Evolutionary conservation across 2,329 filamentous ascomycete genomes (phyloP), one percentile per base, ranked within the genome.

Genomic region (Scedosporium minutisporum): DNA sequence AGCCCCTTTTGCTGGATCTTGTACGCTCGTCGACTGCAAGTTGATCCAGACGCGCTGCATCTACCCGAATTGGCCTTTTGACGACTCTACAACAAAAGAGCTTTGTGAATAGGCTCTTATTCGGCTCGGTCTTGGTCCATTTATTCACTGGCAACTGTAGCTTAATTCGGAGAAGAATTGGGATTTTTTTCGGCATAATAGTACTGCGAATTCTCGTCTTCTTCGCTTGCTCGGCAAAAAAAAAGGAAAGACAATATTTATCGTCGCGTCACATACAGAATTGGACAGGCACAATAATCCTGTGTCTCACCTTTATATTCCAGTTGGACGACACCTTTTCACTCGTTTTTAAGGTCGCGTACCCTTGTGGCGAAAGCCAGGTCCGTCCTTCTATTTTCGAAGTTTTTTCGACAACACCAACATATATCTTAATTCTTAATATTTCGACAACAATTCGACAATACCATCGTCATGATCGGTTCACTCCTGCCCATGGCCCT

Each of bases 401-500:
- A 21, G 48, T 53, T 29, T 5, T 55, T 23, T 55, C 18, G n/a
- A 23, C 18, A 23, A 23, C 5, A 55, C 21, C 51, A 55, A 55
- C 18, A 23, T 23, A 23, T 6, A 23, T 48, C 44, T 48, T 55
- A 55, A 55, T 55, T 55, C 51, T 55, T 55, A 55, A 55, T 55
- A 55, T 25, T 9, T 29, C 21, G 21, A 55, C 51, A 14, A 55
- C 46, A 25, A 23, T 42, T 46, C 14, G 27, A 44, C 46, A 25
- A 12, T 23, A 6, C 21, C 29, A 4, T n/a, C 46, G 18, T 23
- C 7, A 66, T 64, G 64, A 38, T 42, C 25, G 33, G 38, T n/a
- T 33, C 53, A n/a, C 38, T 41, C 10, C 41, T 65, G 23, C 61
- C 61, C 5, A 23, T 57, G 14, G 29, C 62, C 42, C 59, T 64